These are phyloP conservation scores for Fusarium phyllophilum DNA, from an alignment of 2,329 filamentous ascomycete species.

Conservation along the genomic window DNA sequence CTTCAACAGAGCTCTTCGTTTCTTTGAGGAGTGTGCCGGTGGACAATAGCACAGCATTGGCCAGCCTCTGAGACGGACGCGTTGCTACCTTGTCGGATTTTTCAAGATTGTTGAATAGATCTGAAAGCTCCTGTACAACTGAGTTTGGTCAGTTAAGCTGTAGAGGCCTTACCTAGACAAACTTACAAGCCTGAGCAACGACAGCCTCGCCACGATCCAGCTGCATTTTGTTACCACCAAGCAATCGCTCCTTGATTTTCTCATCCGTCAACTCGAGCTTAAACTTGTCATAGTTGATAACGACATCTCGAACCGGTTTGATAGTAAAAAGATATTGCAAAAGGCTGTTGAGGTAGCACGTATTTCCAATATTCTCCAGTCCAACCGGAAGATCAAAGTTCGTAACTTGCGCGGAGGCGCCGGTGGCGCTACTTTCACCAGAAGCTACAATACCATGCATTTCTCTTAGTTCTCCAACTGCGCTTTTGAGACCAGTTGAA, in stretches of 20 bases:
- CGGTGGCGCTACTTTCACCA: background rate
- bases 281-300: slow-evolving; percentile 78
- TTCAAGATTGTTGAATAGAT: slow-evolving; percentile 77
- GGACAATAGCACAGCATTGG: slow-evolving; percentile 78
- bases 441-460: slow-evolving; percentile 38
- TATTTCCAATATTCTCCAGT: slow-evolving; percentile 93
- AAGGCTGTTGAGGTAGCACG: slow-evolving; percentile 96
- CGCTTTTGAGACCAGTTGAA: slow-evolving; percentile 43
- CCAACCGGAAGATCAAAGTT: slow-evolving; percentile 78
- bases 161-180: background rate
- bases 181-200: slow-evolving; percentile 79
- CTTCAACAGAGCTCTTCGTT: slow-evolving; percentile 43
- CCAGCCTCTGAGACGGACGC: slow-evolving; percentile 79
- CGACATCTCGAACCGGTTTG: slow-evolving; percentile 80
- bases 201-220: slow-evolving; percentile 67
- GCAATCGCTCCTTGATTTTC: slow-evolving; percentile 71
- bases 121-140: slow-evolving; percentile 80
- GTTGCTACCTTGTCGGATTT: slow-evolving; percentile 70
- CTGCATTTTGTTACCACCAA: slow-evolving; percentile 72
- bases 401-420: slow-evolving; percentile 24
- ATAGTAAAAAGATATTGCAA: slow-evolving; percentile 96
- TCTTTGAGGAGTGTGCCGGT: slow-evolving; percentile 53
- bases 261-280: slow-evolving; percentile 74
- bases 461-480: slow-evolving; percentile 42
- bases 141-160: slow-evolving; percentile 43